Percentiles rank a stretch among this genome's conserved stretches.
These are phyloP conservation scores for Mycena leptocephala DNA, from an alignment of 768 basidiomycete species.

Conservation along the genomic window DNA sequence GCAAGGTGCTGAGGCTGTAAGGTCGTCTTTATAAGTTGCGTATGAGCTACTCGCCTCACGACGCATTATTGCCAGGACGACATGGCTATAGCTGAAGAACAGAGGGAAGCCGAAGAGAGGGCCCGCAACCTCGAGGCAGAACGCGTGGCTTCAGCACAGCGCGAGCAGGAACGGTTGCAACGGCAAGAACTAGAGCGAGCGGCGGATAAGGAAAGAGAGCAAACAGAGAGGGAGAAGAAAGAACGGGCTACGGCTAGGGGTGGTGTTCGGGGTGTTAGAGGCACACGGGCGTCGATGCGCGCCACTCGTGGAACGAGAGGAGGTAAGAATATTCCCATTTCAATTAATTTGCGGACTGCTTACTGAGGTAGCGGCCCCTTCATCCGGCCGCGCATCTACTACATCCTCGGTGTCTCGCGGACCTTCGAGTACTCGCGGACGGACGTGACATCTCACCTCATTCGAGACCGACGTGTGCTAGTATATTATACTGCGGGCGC, in stretches of 20 bases:
- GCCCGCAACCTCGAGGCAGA: conserved; percentile 64
- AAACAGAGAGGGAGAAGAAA: conserved; percentile 62
- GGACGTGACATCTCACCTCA: neutral
- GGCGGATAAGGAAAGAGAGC: conserved; percentile 59
- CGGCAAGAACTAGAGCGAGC: conserved; percentile 64
- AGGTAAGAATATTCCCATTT: conserved; percentile 48
- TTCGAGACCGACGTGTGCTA: too few relatives aligned
- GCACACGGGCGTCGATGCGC: conserved; percentile 78
- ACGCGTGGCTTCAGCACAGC: conserved; percentile 53
- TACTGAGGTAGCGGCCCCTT: neutral
- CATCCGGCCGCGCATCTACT: conserved; percentile 9
- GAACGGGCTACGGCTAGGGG: conserved; percentile 62
- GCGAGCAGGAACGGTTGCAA: conserved; percentile 65
- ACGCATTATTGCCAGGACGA: conserved; percentile 69
- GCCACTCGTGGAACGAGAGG: conserved; percentile 56
- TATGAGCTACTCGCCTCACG: neutral
- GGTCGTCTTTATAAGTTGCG: conserved; percentile 37
- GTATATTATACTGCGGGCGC: neutral
- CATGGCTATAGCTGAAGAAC: conserved; percentile 64
- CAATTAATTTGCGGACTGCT: neutral
- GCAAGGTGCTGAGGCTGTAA: conserved; percentile 82
- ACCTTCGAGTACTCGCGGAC: conserved; percentile 22
- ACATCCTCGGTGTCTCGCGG: conserved; percentile 8
- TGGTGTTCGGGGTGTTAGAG: conserved; percentile 80
- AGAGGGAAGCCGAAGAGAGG: conserved; percentile 58